Evolutionary conservation across 768 basidiomycete genomes (phyloP).

Genomic region (Russula brevipes): DNA sequence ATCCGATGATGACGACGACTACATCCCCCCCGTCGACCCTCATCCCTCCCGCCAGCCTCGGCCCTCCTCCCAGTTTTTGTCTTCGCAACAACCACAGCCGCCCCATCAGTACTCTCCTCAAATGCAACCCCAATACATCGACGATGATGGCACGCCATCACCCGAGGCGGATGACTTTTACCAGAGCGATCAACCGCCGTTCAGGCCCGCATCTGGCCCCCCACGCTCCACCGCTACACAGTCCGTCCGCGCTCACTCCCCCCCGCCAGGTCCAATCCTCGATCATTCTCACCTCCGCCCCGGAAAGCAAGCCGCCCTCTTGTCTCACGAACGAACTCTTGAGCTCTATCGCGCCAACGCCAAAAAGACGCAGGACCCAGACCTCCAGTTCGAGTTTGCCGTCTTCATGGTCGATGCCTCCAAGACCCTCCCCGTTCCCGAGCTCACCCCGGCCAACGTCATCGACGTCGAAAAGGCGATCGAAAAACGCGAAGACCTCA

Average conservation of each 20-base stretch:
- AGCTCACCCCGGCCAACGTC: constrained; percentile 62
- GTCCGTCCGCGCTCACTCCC: constrained; percentile 63
- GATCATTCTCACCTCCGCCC: constrained; percentile 92
- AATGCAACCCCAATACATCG: constrained; percentile 19
- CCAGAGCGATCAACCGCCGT: constrained; percentile 20
- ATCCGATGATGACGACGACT: constrained; percentile 17
- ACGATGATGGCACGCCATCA: constrained; percentile 19
- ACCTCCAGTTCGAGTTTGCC: constrained; percentile 96
- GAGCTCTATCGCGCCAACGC: constrained; percentile 97
- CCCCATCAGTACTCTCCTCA: constrained; percentile 21
- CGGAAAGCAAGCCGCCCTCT: constrained; percentile 86
- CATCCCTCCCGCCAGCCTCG: constrained; percentile 16
- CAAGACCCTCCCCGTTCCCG: constrained; percentile 78
- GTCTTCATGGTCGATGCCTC: constrained; percentile 99
- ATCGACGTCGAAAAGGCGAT: constrained; percentile 75
- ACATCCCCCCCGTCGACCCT: constrained; percentile 2
- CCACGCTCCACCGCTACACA: constrained; percentile 43
- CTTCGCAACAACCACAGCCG: background rate
- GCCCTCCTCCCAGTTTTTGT: constrained; percentile 15
- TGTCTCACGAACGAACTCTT: constrained; percentile 93
- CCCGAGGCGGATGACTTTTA: constrained; percentile 25
- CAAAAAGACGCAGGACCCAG: constrained; percentile 97
- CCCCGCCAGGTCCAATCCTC: constrained; percentile 63
- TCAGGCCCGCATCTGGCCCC: constrained; percentile 5
- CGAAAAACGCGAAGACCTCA: constrained; percentile 80